Evolutionary conservation across 2,329 filamentous ascomycete species (phyloP).

Genomic region (Camillea tinctor): DNA sequence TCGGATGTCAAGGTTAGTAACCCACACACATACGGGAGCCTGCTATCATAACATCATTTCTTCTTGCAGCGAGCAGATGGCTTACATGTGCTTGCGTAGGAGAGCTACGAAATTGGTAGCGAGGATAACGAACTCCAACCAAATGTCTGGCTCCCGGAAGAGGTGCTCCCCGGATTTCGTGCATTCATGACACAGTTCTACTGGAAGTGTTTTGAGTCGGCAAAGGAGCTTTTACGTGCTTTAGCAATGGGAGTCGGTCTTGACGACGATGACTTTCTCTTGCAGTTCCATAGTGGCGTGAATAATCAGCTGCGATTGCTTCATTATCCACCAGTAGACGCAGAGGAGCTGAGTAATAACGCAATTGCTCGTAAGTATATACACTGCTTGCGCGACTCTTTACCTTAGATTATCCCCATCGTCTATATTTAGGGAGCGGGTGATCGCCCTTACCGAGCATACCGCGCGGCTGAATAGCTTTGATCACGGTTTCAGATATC

Average conservation of each 20-base stretch:
- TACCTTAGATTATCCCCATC: neutral
- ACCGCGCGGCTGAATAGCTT: neutral
- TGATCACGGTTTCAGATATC: neutral
- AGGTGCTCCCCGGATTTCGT: constrained; percentile 45
- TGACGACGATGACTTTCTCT: constrained; percentile 43
- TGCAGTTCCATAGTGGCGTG: constrained; percentile 50
- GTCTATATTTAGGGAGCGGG: neutral
- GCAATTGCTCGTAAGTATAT: constrained; percentile 36
- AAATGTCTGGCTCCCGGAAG: constrained; percentile 49
- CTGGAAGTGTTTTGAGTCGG: constrained; percentile 43
- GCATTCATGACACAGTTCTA: constrained; percentile 49
- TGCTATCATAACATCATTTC: neutral
- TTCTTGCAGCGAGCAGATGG: neutral
- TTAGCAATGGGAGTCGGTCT: constrained; percentile 48
- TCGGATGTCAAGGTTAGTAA: constrained; percentile 49
- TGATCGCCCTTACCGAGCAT: neutral
- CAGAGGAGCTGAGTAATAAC: constrained; percentile 41
- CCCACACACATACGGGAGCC: neutral
- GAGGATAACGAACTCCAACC: constrained; percentile 43
- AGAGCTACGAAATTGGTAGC: constrained; percentile 52
- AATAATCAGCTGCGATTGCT: constrained; percentile 61
- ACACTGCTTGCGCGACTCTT: neutral
- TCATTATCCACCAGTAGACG: constrained; percentile 54
- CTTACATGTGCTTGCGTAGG: constrained; percentile 34
- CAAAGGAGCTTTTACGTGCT: constrained; percentile 42